Conservation (phyloP, 495 filamentous ascomycete genomes). For the Lasiosphaeria hispida region DNA sequence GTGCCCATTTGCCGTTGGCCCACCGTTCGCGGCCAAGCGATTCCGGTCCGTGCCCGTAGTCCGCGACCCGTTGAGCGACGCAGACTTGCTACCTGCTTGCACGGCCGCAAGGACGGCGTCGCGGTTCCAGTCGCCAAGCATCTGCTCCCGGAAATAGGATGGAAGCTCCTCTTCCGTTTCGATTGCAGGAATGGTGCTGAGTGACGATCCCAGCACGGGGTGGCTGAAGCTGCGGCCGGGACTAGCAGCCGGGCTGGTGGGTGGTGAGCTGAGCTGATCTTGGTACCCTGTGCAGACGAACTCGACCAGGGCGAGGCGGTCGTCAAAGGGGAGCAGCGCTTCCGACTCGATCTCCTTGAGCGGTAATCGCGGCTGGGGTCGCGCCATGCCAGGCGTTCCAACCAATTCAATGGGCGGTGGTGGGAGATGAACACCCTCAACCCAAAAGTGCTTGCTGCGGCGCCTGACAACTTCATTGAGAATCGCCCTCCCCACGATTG, state of each 20-base stretch:
- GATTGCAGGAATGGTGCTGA: conserved; percentile 37
- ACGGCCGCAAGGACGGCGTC: conserved; percentile 65
- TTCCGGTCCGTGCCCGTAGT: conserved; percentile 55
- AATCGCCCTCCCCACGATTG: conserved; percentile 63
- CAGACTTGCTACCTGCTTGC: conserved; percentile 64
- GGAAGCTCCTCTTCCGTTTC: conserved; percentile 39
- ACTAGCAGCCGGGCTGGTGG: conserved; percentile 67
- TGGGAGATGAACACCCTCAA: conserved; percentile 66
- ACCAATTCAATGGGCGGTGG: conserved; percentile 54
- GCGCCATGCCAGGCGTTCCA: conserved; percentile 47
- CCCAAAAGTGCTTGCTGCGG: conserved; percentile 70
- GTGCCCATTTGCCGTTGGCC: conserved; percentile 37
- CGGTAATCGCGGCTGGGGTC: conserved; percentile 46
- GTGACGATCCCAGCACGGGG: conserved; percentile 52
- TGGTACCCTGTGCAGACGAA: conserved; percentile 69
- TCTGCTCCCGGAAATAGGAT: conserved; percentile 61
- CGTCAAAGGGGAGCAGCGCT: conserved; percentile 63
- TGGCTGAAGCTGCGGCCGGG: conserved; percentile 64
- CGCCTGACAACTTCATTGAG: conserved; percentile 72
- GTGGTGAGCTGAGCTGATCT: conserved; percentile 53
- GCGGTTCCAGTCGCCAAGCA: conserved; percentile 69
- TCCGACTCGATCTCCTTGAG: conserved; percentile 54
- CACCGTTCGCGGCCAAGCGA: conserved; percentile 57
- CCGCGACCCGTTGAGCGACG: conserved; percentile 70
- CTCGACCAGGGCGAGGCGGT: conserved; percentile 63